phyloP scores from a whole-genome alignment of 805 yeast species.

The Ogataea nakhonphanomensis region DNA sequence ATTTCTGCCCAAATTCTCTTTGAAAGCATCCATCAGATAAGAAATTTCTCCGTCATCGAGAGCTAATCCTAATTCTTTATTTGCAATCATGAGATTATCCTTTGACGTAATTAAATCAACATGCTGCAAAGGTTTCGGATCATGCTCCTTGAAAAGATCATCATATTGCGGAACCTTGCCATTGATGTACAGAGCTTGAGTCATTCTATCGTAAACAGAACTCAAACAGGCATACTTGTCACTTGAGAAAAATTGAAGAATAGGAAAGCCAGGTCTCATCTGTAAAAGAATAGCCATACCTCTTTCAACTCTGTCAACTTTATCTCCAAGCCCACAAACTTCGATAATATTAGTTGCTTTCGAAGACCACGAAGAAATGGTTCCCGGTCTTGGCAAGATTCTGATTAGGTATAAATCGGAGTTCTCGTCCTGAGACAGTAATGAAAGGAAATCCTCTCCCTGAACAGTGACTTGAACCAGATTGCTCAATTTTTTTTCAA shows the following conservation, averaged over 20 bases:
- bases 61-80: conserved; percentile 86
- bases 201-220: conserved; percentile 90
- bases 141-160: conserved; percentile 73
- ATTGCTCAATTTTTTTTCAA: conserved; percentile 19
- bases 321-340: conserved; percentile 75
- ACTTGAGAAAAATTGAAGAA: conserved; percentile 50
- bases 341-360: conserved; percentile 94
- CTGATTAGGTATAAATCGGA: conserved; percentile 58
- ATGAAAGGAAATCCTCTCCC: conserved; percentile 11
- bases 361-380: conserved; percentile 98
- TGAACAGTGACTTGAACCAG: conserved; percentile 31
- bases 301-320: conserved; percentile 83
- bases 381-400: conserved; percentile 88
- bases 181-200: conserved; percentile 61
- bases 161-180: conserved; percentile 59
- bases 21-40: conserved; percentile 81
- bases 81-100: conserved; percentile 68
- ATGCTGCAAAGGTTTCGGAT: conserved; percentile 78
- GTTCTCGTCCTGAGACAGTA: conserved; percentile 26
- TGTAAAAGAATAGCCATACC: conserved; percentile 75
- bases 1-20: conserved; percentile 69
- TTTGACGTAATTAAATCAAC: conserved; percentile 59
- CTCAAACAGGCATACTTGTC: conserved; percentile 54
- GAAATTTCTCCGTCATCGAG: conserved; percentile 90
- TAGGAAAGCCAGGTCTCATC: conserved; percentile 68